phyloP scores from a whole-genome alignment of 495 filamentous ascomycete genomes.

The Rostrohypoxylon terebratum region DNA sequence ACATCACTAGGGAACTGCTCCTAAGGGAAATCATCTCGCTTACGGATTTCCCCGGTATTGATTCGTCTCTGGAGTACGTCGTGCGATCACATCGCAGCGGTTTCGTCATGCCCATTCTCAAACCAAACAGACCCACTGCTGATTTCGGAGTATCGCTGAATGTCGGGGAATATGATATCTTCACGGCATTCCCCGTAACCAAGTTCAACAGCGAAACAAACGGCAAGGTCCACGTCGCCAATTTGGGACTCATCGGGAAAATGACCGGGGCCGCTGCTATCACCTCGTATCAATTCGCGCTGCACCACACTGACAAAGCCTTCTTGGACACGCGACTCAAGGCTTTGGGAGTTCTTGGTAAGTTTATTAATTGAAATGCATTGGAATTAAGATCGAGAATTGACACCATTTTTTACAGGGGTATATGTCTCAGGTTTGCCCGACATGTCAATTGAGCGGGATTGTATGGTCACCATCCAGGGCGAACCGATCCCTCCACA shows the following conservation, averaged over 20 bases:
- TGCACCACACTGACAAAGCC: slow-evolving; percentile 69
- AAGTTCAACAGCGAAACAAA: slow-evolving; percentile 62
- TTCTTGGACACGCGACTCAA: slow-evolving; percentile 76
- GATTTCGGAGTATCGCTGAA: slow-evolving; percentile 70
- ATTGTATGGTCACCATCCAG: slow-evolving; percentile 82
- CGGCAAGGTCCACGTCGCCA: slow-evolving; percentile 63
- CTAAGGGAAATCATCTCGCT: slow-evolving; percentile 76
- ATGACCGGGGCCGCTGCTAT: slow-evolving; percentile 91
- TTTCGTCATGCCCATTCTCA: slow-evolving; percentile 65
- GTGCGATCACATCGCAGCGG: slow-evolving; percentile 79
- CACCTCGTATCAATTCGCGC: slow-evolving; percentile 64
- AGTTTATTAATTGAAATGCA: slow-evolving; percentile 43
- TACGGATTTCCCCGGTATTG: slow-evolving; percentile 76
- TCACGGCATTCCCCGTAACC: slow-evolving; percentile 75
- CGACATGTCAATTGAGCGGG: slow-evolving; percentile 66
- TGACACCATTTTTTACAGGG: slow-evolving; percentile 56
- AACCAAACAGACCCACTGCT: slow-evolving; percentile 51
- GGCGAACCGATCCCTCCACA: slow-evolving; percentile 73
- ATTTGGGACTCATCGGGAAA: slow-evolving; percentile 86
- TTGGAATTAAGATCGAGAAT: background rate
- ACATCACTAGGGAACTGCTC: slow-evolving; percentile 65
- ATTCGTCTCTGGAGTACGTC: slow-evolving; percentile 67
- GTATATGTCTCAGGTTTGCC: slow-evolving; percentile 77
- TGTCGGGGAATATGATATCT: slow-evolving; percentile 80
- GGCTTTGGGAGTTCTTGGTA: slow-evolving; percentile 81